Base-by-base conservation (phyloP, 73 alveolate genomes). In the Paramecium sexaurelia region DNA sequence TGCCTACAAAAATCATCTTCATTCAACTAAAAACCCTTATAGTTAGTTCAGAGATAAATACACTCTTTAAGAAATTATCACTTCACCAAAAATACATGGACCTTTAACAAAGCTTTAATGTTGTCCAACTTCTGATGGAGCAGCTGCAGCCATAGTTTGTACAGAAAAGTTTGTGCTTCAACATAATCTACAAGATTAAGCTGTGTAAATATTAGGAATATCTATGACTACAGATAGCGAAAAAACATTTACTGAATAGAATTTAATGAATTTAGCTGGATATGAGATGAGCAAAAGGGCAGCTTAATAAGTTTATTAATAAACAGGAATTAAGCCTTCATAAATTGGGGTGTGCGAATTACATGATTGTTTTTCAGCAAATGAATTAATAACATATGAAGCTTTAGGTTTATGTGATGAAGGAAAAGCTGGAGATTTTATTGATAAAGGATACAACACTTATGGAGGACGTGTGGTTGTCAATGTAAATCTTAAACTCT, bases 81-180 rank as follows among this genome's bases (percentile, higher is more conserved):
- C 92, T 27, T 91, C 97, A 13, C 95, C 96, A 0, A 57, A 45
- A 73, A 90, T 96, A 47, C 95, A 95, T 75, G 91, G 91, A 15
- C 98, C 98, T 5, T 55, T 96, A 51, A 96, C 97, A 55, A 96
- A 96, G 69, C 95, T 96, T 73, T 67, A 91, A 55, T 96, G 99
- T 93, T 96, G 98, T 92, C 99, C 99, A 13, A 96, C 99, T 13
- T 86, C 96, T 84, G 97, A 96, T 90, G 99, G 99, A 26, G 97
- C 99, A 22, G 99, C 96, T 20, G 93, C 96, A 84, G 98, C 98
- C 6, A 94, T 96, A 47, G 75, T 96, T 20, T 82, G 95, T 66
- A 85, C 92, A 43, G 98, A 96, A 75, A 93, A 87, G n/a, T 96
- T 93, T 90, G 92, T 96, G 57, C 67, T 56, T 26, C 85, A 57